Base-by-base conservation (phyloP, 352 stramenopile genomes). In the Globisporangium uncinulatum region DNA sequence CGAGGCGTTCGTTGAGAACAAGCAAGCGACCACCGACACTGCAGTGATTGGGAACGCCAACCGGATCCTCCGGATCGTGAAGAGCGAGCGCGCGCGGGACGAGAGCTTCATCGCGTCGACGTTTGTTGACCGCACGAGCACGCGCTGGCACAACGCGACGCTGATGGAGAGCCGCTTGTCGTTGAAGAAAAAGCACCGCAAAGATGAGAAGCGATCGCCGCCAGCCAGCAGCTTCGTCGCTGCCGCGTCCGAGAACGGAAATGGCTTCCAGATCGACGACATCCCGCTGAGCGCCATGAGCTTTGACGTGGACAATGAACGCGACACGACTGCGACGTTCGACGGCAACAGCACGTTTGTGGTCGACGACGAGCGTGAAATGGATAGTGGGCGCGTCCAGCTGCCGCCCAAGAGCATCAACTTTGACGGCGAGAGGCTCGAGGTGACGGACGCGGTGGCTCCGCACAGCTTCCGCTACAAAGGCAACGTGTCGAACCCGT, bases 331-430 rank as follows among this genome's bases (percentile, higher is more conserved):
- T 36, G 66, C 66, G 17, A 80, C 75, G 45, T 68, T 66, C 39
- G 65, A 76, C 20, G 71, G 66, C 36, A 67, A 76, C 20, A 69
- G 78, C 15, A 84, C 83, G 6, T 86, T 87, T 54, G 69, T 73
- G 5, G 62, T 83, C 14, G 72, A 83, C 24, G 66, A 76, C 3
- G 77, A 83, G 21, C 66, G 77, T 20, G 59, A 61, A 31, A 45
- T 45, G 62, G 76, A 61, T 58, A 58, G 20, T 57, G 74, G 56
- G 20, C 51, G 39, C 56, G 62, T 43, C 48, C 59, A 59, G 66
- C 43, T 63, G n/a, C 76, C 78, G 43, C 79, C 78, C 0, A 84
- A 83, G 19, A 92, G 82, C 51, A 85, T 88, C 59, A 88, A 87
- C 53, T 90, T 84, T 34, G 61, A 81, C 41, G 72, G 65, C n/a